These are phyloP conservation scores for Cladophialophora carrionii DNA, from an alignment of 2,329 filamentous ascomycete genomes.

Conservation along the genomic window DNA sequence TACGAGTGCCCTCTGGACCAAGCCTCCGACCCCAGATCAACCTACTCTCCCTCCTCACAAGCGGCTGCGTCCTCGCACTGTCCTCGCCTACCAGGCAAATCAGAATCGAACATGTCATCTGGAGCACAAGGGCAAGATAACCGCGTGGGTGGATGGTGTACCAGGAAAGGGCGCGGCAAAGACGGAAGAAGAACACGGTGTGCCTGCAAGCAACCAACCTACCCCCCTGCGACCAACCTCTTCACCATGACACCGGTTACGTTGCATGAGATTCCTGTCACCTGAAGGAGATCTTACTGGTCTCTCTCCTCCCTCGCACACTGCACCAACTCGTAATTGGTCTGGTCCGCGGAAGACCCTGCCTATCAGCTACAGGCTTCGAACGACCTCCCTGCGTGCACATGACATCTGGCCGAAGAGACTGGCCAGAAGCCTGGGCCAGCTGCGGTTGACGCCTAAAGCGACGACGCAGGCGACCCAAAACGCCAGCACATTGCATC, in stretches of 20 bases:
- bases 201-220: constrained; percentile 1
- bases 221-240: not conserved
- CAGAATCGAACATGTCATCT: constrained; percentile 1
- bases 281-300: not conserved
- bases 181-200: not conserved
- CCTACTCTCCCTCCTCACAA: not conserved
- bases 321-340: not conserved
- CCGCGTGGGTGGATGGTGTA: not conserved
- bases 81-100: not conserved
- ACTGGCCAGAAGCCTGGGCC: not conserved
- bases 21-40: not conserved
- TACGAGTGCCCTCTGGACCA: not conserved
- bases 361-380: not conserved
- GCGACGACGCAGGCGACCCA: not conserved
- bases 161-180: not conserved
- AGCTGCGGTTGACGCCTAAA: not conserved
- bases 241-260: not conserved
- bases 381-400: not conserved
- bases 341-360: not conserved
- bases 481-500: not conserved
- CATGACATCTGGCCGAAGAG: not conserved
- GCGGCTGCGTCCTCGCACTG: not conserved
- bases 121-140: not conserved
- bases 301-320: not conserved
- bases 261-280: constrained; percentile 1